Conservation (phyloP, 352 stramenopile species). For the Phytophthora pistaciae region DNA sequence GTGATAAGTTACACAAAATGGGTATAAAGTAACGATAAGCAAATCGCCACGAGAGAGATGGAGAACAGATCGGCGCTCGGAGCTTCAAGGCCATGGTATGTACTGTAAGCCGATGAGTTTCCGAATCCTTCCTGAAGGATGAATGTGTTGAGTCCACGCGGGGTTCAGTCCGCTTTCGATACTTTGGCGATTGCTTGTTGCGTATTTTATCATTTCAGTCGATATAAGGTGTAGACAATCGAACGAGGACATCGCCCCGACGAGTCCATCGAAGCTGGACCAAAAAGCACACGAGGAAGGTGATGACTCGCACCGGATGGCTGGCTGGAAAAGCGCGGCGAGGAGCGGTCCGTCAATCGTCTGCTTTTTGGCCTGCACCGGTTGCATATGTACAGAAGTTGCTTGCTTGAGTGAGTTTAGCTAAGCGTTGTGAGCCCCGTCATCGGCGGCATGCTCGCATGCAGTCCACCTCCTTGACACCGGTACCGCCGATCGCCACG, state of each 20-base stretch:
- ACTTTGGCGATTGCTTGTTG: conserved; percentile 12
- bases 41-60: conserved; percentile 2
- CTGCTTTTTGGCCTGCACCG: conserved; percentile 9
- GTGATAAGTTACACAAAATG: neutral
- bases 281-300: conserved; percentile 11
- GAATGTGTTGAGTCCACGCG: conserved; percentile 12
- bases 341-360: neutral
- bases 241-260: neutral
- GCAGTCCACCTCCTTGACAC: conserved; percentile 21
- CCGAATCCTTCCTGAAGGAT: conserved; percentile 21
- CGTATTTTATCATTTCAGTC: neutral
- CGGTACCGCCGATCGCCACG: conserved; percentile 21
- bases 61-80: neutral
- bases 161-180: conserved; percentile 5
- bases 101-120: conserved; percentile 17
- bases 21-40: neutral
- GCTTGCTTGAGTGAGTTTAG: conserved; percentile 19
- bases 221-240: neutral
- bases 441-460: conserved; percentile 38
- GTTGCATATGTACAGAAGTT: neutral
- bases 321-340: conserved; percentile 19
- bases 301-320: conserved; percentile 35
- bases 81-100: conserved; percentile 16
- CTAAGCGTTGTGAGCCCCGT: conserved; percentile 24
- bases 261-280: neutral